Conservation (phyloP, 2,329 filamentous ascomycete genomes). For the Massarina eburnea region DNA sequence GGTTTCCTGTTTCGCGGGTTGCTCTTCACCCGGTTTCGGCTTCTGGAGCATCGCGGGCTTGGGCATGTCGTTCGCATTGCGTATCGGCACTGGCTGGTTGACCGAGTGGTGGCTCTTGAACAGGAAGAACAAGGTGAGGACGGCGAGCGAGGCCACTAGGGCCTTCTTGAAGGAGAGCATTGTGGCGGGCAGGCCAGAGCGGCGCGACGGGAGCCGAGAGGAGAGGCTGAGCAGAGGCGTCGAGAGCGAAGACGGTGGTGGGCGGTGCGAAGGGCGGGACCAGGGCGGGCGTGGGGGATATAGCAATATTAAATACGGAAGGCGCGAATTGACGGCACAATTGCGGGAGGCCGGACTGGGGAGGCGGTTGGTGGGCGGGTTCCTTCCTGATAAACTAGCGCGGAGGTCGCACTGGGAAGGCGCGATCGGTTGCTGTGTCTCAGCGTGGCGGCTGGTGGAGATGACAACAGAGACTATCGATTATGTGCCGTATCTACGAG, state of each 20-base stretch:
- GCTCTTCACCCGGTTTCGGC: constrained; percentile 19
- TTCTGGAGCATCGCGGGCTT: constrained; percentile 38
- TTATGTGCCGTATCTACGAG: too few species aligned
- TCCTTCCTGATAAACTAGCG: neutral
- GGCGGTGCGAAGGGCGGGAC: neutral
- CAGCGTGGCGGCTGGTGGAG: neutral
- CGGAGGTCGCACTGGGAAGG: neutral
- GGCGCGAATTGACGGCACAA: neutral
- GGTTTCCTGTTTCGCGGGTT: constrained; percentile 22
- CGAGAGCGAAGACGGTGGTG: neutral
- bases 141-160: constrained; percentile 68
- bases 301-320: neutral
- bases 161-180: constrained; percentile 83
- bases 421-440: neutral
- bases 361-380: neutral
- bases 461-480: neutral
- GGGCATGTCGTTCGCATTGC: constrained; percentile 39
- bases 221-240: constrained; percentile 12
- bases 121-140: constrained; percentile 70
- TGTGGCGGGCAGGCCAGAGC: constrained; percentile 23
- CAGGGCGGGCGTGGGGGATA: neutral
- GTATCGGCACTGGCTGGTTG: constrained; percentile 30
- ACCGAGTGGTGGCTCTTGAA: constrained; percentile 61
- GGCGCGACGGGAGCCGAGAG: constrained; percentile 5
- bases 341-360: neutral